Percentiles rank a stretch among this genome's conserved stretches.
Evolutionary conservation across 306 rosid genomes (phyloP).

Genomic region (Potentilla sterilis): DNA sequence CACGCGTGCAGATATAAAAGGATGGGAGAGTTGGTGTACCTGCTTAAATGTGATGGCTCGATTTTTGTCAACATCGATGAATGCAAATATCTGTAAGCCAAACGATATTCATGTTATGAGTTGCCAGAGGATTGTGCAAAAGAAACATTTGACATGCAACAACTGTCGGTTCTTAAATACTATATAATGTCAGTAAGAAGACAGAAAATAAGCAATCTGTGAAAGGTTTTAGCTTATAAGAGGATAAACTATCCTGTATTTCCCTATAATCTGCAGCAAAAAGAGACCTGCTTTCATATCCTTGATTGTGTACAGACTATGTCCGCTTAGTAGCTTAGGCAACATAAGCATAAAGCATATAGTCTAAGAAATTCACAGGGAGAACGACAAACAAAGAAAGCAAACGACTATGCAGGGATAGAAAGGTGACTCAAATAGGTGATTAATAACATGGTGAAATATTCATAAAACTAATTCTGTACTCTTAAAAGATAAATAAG

Average conservation of each 20-base stretch:
- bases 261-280: background rate
- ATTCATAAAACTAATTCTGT: background rate
- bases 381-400: background rate
- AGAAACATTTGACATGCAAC: background rate
- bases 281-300: background rate
- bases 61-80: conserved; percentile 62
- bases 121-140: background rate
- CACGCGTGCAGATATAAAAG: background rate
- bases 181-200: background rate
- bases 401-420: background rate
- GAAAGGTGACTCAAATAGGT: background rate
- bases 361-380: background rate
- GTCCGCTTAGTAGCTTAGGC: background rate
- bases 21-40: conserved; percentile 38
- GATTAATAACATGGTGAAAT: background rate
- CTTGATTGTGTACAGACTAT: background rate
- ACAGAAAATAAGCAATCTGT: background rate
- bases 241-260: background rate
- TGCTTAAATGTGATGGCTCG: conserved; percentile 75
- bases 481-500: background rate
- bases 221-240: background rate
- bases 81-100: conserved; percentile 65
- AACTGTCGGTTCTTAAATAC: background rate
- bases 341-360: background rate
- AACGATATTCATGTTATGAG: conserved; percentile 3